These are phyloP conservation scores for Trichoderma koningiopsis DNA, from an alignment of 2,329 filamentous ascomycete genomes.

Conservation along the genomic window DNA sequence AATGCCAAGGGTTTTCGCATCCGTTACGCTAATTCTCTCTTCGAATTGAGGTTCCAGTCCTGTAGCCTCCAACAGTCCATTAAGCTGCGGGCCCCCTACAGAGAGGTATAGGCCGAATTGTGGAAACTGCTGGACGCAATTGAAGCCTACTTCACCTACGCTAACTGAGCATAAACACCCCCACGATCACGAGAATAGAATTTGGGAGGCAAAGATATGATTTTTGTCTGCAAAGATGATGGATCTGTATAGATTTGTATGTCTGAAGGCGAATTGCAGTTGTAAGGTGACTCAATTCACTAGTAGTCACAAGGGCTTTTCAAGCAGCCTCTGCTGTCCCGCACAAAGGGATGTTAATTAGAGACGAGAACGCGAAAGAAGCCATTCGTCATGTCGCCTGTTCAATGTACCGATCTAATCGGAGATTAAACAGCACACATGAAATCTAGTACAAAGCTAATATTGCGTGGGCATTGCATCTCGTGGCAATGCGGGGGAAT, in stretches of 20 bases:
- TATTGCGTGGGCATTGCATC: background rate
- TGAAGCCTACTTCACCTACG: no score
- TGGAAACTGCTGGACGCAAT: no score
- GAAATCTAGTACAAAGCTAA: background rate
- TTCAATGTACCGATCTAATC: background rate
- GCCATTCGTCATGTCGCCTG: background rate
- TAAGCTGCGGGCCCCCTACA: background rate
- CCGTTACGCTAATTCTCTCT: slow-evolving; percentile 61
- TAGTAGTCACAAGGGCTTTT: background rate
- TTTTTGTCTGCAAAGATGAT: no score
- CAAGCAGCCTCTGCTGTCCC: background rate
- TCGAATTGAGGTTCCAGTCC: background rate
- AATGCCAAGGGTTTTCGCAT: background rate
- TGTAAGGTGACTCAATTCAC: no score
- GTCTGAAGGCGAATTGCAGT: no score
- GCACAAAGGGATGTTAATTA: background rate
- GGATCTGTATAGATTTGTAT: no score
- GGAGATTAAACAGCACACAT: background rate
- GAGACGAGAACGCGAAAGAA: no score
- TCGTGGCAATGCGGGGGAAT: background rate
- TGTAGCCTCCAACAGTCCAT: background rate
- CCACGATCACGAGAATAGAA: no score
- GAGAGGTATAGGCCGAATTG: background rate
- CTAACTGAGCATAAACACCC: no score
- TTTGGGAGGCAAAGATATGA: no score